Conservation (phyloP, 164 flowering plant species). For the Liquidambar formosana region DNA sequence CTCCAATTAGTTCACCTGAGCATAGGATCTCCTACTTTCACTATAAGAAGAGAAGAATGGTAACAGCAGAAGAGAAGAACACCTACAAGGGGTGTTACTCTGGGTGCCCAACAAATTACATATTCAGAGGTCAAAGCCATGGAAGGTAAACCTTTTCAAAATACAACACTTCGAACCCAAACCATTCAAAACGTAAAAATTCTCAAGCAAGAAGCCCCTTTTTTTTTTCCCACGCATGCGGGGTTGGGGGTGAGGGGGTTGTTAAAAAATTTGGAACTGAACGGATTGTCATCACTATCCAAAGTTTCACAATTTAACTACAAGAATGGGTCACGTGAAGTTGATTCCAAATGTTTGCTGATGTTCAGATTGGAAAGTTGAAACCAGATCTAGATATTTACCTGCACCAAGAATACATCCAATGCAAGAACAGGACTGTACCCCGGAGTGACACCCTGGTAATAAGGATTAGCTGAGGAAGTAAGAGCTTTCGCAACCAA, state of each 20-base stretch:
- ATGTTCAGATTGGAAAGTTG: neutral
- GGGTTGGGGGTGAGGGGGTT: too few species aligned
- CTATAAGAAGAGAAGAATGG: neutral
- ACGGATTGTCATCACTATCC: neutral
- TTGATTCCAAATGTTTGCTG: neutral
- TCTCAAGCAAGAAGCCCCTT: too few species aligned
- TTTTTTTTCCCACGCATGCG: too few species aligned
- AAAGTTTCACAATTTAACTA: neutral
- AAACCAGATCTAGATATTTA: slow-evolving; percentile 21
- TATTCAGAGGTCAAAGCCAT: neutral
- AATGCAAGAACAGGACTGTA: slow-evolving; percentile 88
- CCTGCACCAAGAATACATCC: slow-evolving; percentile 99
- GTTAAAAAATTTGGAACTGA: neutral
- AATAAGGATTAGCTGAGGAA: slow-evolving; percentile 79
- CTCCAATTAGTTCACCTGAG: neutral
- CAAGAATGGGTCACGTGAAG: neutral
- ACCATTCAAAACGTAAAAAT: too few species aligned
- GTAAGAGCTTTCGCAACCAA: slow-evolving; percentile 96
- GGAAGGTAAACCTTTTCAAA: neutral
- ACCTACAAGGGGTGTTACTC: too few species aligned
- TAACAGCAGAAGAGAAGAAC: too few species aligned
- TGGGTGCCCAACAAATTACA: neutral
- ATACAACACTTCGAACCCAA: too few species aligned
- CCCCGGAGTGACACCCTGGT: slow-evolving; percentile 81
- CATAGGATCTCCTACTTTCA: neutral